A percentile compares a stretch with the other conserved stretches of the same genome.
These are phyloP conservation scores for Sechiopsis laciniata DNA, from an alignment of 306 rosid species.

Conservation along the genomic window DNA sequence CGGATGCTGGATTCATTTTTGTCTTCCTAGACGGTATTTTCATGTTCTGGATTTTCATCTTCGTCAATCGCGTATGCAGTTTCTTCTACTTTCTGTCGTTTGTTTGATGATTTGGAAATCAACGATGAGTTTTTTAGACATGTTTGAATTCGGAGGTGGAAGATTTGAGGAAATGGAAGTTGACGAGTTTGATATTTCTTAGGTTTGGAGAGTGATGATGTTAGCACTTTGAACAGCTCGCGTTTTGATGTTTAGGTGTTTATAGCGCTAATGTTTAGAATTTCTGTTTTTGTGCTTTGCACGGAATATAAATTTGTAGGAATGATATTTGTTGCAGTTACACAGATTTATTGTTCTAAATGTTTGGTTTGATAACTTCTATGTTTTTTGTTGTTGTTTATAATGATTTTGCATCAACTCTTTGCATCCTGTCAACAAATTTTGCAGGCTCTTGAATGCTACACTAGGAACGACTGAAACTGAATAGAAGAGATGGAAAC, in stretches of 20 bases:
- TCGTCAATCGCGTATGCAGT: background rate
- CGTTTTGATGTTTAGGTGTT: background rate
- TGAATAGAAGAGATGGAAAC: slow-evolving; percentile 24
- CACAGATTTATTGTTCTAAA: background rate
- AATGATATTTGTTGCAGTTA: background rate
- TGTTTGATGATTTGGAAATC: background rate
- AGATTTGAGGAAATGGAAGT: slow-evolving; percentile 5
- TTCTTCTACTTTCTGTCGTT: background rate
- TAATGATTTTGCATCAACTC: slow-evolving; percentile 10
- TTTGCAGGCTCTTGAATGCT: slow-evolving; percentile 20
- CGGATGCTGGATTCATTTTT: background rate
- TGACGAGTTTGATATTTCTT: background rate
- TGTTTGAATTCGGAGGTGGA: slow-evolving; percentile 6
- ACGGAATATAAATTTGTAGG: background rate
- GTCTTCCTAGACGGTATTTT: background rate
- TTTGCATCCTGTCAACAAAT: background rate
- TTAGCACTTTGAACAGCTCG: slow-evolving; percentile 6
- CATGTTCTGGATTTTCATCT: background rate
- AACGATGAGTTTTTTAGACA: background rate
- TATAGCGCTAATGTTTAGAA: background rate
- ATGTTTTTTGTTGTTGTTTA: background rate
- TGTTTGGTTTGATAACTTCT: background rate
- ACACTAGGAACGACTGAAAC: background rate
- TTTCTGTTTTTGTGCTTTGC: background rate
- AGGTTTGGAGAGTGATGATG: slow-evolving; percentile 15